phyloP scores from a whole-genome alignment of 352 stramenopile species.

The Pythium guiyangense region DNA sequence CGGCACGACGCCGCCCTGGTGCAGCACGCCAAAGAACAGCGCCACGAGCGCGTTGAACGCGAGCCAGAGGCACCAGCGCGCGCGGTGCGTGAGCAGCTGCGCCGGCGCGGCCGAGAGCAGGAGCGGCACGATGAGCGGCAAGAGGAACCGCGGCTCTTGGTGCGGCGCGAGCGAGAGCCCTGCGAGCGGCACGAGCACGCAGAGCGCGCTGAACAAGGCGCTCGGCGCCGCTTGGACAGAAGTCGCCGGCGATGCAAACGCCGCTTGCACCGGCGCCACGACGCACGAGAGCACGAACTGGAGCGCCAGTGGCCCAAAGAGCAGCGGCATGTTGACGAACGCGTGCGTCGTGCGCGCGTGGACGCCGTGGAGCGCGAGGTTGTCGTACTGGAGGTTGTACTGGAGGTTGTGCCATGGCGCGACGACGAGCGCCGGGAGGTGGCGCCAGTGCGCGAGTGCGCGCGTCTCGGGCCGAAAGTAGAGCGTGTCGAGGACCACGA shows the following conservation, averaged over 20 bases:
- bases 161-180: no score
- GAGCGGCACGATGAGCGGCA: no score
- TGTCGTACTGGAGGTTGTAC: slow-evolving; percentile 91
- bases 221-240: no score
- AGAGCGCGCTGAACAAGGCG: no score
- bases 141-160: no score
- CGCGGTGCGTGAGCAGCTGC: no score
- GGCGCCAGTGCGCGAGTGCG: slow-evolving; percentile 21
- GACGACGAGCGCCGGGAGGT: slow-evolving; percentile 25
- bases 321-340: slow-evolving; percentile 90
- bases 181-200: slow-evolving; percentile 74
- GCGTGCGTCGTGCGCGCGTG: slow-evolving; percentile 87
- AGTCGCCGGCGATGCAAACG: slow-evolving; percentile 89
- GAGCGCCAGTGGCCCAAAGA: slow-evolving; percentile 88
- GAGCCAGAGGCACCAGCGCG: no score
- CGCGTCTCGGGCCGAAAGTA: no score
- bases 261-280: slow-evolving; percentile 81
- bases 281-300: slow-evolving; percentile 44
- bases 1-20: slow-evolving; percentile 67
- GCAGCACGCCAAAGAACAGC: slow-evolving; percentile 44
- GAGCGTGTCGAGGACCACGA: no score
- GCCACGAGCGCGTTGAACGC: no score
- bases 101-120: no score
- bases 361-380: slow-evolving; percentile 89
- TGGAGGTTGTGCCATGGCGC: slow-evolving; percentile 85